phyloP scores from a whole-genome alignment of 345 rosid species.

The Excoecaria agallocha region DNA sequence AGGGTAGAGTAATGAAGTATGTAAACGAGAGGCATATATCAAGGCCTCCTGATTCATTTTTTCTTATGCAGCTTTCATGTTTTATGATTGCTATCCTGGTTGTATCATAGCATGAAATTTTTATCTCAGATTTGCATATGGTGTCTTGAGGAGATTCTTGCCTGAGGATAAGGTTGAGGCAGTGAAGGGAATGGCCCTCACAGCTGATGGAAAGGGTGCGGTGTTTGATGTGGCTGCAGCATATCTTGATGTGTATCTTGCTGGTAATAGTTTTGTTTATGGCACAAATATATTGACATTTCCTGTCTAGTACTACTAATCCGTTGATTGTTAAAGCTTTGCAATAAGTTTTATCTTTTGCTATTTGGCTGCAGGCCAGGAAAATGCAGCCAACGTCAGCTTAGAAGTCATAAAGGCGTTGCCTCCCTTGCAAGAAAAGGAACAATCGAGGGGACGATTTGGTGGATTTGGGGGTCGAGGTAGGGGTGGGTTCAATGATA shows the following conservation, averaged over 20 bases:
- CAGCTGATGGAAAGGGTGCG: constrained; percentile 75
- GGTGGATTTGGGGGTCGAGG: constrained; percentile 39
- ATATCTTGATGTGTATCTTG: constrained; percentile 59
- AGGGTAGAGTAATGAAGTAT: background rate
- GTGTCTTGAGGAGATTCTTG: constrained; percentile 70
- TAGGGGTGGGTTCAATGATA: constrained; percentile 31
- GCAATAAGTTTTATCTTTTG: background rate
- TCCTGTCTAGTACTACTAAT: background rate
- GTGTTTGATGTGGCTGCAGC: constrained; percentile 75
- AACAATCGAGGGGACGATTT: constrained; percentile 58
- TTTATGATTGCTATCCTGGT: background rate
- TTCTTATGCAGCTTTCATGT: background rate
- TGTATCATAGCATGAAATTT: background rate
- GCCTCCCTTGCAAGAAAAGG: constrained; percentile 76
- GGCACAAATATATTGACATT: background rate
- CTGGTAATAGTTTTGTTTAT: constrained; percentile 34
- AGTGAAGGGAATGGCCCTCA: constrained; percentile 68
- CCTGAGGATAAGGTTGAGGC: constrained; percentile 91
- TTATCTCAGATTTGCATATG: constrained; percentile 53
- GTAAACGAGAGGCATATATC: background rate
- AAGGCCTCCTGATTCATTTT: background rate
- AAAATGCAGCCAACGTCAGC: constrained; percentile 63
- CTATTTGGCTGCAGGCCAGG: constrained; percentile 39
- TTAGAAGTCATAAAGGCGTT: constrained; percentile 59
- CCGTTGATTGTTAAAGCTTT: background rate